phyloP scores from a whole-genome alignment of 306 rosid genomes.

The Potentilla sterilis region DNA sequence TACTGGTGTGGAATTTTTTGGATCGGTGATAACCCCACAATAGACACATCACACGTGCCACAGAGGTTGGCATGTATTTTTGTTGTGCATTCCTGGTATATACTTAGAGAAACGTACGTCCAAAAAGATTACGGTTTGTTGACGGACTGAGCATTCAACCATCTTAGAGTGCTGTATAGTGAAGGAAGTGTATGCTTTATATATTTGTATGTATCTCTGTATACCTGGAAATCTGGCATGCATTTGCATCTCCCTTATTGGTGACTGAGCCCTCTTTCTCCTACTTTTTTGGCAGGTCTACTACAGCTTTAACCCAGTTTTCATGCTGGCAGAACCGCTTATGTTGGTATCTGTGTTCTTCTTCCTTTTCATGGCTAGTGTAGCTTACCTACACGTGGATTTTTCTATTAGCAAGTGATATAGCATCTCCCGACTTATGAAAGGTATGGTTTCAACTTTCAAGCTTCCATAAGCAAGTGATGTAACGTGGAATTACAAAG shows the following conservation, averaged over 20 bases:
- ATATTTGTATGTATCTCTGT: background rate
- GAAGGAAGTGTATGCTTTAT: background rate
- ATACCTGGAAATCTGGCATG: background rate
- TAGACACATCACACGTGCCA: background rate
- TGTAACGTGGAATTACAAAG: background rate
- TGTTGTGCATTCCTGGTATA: constrained; percentile 1
- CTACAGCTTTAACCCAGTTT: constrained; percentile 81
- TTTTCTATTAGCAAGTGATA: constrained; percentile 73
- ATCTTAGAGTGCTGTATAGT: background rate
- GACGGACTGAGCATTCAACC: background rate
- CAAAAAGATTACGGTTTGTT: background rate
- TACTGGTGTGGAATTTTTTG: background rate
- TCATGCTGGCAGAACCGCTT: constrained; percentile 95
- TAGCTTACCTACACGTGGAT: constrained; percentile 79
- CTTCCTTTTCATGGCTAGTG: constrained; percentile 66
- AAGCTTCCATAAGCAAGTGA: background rate
- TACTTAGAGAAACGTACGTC: background rate
- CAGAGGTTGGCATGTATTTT: constrained; percentile 2
- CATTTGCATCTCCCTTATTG: background rate
- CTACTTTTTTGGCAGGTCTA: constrained; percentile 52
- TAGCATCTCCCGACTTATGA: constrained; percentile 23
- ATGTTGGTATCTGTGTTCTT: constrained; percentile 77
- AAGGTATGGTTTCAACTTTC: constrained; percentile 31
- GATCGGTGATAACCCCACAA: constrained; percentile 7
- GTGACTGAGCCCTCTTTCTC: constrained; percentile 17